Evolutionary conservation across 805 yeast genomes (phyloP).

Genomic region (Candida insectalens): DNA sequence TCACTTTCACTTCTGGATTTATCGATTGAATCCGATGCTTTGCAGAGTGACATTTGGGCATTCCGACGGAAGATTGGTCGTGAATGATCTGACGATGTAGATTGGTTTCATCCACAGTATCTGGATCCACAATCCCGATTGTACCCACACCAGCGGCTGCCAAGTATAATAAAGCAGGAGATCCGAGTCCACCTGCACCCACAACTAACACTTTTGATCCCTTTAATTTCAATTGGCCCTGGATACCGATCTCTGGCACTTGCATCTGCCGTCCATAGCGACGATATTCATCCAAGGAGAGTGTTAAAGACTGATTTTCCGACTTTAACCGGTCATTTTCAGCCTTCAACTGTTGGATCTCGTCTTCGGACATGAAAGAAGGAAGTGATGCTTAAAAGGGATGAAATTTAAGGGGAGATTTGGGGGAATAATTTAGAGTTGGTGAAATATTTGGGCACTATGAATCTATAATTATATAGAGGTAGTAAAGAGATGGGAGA

Average conservation of each 20-base stretch:
- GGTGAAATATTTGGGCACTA: no score
- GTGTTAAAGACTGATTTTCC: not conserved
- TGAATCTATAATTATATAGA: no score
- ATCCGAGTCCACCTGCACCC: constrained; percentile 97
- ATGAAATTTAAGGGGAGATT: no score
- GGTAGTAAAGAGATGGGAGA: not conserved
- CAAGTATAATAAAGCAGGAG: constrained; percentile 79
- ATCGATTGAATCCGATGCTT: constrained; percentile 36
- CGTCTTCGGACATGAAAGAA: not conserved
- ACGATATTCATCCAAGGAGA: constrained; percentile 54
- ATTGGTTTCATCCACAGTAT: constrained; percentile 74
- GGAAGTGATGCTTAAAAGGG: no score
- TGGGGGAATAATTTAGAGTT: no score
- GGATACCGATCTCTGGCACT: constrained; percentile 64
- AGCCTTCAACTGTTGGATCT: not conserved
- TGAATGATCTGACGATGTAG: constrained; percentile 87
- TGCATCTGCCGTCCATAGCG: constrained; percentile 95
- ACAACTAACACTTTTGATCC: constrained; percentile 57
- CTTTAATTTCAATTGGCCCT: constrained; percentile 52
- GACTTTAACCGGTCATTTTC: not conserved
- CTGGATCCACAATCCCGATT: constrained; percentile 83
- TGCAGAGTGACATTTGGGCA: constrained; percentile 76
- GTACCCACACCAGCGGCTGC: constrained; percentile 83
- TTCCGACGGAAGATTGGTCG: constrained; percentile 53
- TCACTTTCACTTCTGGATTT: constrained; percentile 59